These are phyloP conservation scores for Suillus clintonianus DNA, from an alignment of 768 basidiomycete species.

Conservation along the genomic window DNA sequence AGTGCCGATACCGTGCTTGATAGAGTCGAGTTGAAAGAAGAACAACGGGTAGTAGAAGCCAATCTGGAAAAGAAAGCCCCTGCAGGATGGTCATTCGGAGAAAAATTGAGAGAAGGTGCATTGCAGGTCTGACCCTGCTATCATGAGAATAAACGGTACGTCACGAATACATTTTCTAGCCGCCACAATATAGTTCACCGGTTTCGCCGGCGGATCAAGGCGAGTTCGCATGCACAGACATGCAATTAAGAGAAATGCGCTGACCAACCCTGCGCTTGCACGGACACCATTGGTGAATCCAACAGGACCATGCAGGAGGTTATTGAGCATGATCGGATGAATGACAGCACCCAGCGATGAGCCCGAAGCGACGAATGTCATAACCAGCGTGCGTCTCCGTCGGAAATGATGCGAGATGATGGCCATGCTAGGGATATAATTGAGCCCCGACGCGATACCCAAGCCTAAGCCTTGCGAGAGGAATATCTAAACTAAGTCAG, in stretches of 20 bases:
- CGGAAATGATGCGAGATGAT: slow-evolving; percentile 48
- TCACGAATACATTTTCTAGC: slow-evolving; percentile 24
- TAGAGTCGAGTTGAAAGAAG: slow-evolving; percentile 58
- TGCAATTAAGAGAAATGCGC: neutral
- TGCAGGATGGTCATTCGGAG: neutral
- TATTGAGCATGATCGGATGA: neutral
- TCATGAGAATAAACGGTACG: slow-evolving; percentile 21
- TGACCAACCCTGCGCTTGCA: neutral
- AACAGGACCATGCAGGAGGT: neutral
- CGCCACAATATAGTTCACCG: slow-evolving; percentile 12
- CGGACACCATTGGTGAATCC: neutral
- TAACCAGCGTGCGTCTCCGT: slow-evolving; percentile 17
- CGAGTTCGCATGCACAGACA: neutral
- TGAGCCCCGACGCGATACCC: slow-evolving; percentile 44
- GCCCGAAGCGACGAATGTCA: neutral
- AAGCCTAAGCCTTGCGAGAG: slow-evolving; percentile 47
- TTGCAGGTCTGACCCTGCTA: slow-evolving; percentile 17
- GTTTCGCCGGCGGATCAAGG: neutral
- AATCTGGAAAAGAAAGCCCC: slow-evolving; percentile 18
- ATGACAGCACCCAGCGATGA: neutral
- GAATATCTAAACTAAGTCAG: slow-evolving; percentile 32
- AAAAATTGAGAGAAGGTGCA: neutral
- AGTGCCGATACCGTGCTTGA: slow-evolving; percentile 45
- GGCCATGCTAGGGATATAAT: slow-evolving; percentile 46
- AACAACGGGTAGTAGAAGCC: slow-evolving; percentile 50